Base-by-base conservation (phyloP, 352 stramenopile species). In the Phytophthora lateralis region DNA sequence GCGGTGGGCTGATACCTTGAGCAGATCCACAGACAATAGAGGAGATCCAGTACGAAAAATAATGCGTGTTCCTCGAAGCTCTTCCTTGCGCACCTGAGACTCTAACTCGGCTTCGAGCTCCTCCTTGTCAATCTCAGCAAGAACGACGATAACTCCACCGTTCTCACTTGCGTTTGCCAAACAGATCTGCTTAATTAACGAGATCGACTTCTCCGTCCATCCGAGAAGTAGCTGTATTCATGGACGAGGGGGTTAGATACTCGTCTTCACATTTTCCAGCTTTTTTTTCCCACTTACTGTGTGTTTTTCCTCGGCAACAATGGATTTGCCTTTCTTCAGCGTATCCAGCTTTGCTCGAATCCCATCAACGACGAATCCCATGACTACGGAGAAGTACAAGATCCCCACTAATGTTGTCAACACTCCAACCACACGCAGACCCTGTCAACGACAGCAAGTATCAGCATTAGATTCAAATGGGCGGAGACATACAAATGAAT, bases 381-480 rank as follows among this genome's bases (percentile, higher is more conserved):
- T 90, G 39, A 96, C 91, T 6, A 95, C 78, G 24, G 85, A 90
- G 47, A 94, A 94, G 51, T 94, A 90, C n/a, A 96, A 60, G 54
- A 93, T 89, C 5, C 83, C 81, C 44, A 84, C 43, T 21, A 93
- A 43, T 9, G 65, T 89, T 17, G 88, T 85, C 32, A 81, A 20
- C 1, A 83, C 66, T n/a, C 75, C 80, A 18, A 87, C 69, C 21
- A 88, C 46, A 2, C 76, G 78, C 18, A 83, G n/a, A 4, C 71
- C 73, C 73, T 84, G 27, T 12, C 21, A 51, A 29, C 17, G 24
- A 14, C 14, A 55, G 2, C 30, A 42, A 21, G 11, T 27, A 12
- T 42, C 21, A 42, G 35, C n/a, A 20, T 42, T 18, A 42, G 7
- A 42, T 8, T 42, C 15, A 3, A 15, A 11, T 32, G 1, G 2